phyloP scores from a whole-genome alignment of 768 basidiomycete species.

The Lactarius pseudohatsudake region DNA sequence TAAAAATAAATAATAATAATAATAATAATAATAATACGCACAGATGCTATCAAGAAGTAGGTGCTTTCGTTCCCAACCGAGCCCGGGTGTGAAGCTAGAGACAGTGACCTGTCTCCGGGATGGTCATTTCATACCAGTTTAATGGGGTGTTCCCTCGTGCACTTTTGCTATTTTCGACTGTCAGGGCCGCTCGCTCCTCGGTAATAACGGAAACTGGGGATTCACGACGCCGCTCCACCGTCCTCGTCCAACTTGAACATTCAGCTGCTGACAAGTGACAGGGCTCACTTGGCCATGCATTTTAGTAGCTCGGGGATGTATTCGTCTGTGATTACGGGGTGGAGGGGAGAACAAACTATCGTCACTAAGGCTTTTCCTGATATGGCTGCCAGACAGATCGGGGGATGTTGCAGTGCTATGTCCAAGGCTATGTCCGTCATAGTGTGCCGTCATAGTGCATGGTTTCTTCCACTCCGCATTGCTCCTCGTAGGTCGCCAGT shows the following conservation, averaged over 20 bases:
- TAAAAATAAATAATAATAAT: background rate
- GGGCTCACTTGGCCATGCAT: background rate
- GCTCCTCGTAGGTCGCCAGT: background rate
- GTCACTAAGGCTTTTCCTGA: background rate
- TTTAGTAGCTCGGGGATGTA: background rate
- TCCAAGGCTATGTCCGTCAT: background rate
- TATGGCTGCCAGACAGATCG: background rate
- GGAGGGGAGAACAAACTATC: background rate
- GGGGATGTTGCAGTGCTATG: background rate
- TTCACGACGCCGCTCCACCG: background rate
- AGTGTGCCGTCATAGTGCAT: background rate
- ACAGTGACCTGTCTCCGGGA: background rate
- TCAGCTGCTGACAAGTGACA: background rate
- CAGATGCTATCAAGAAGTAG: background rate
- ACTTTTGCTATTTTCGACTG: background rate
- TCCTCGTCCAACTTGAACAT: background rate
- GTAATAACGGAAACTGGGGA: background rate
- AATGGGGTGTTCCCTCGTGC: background rate
- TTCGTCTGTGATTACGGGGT: background rate
- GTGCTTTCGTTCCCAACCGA: background rate
- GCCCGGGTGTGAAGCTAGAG: background rate
- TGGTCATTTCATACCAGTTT: background rate
- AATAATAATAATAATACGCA: background rate
- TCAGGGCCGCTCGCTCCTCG: background rate
- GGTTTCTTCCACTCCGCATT: background rate